Percentiles rank a stretch among this genome's conserved stretches.
phyloP scores from a whole-genome alignment of 352 stramenopile species.

The Phytophthora uliginosa region DNA sequence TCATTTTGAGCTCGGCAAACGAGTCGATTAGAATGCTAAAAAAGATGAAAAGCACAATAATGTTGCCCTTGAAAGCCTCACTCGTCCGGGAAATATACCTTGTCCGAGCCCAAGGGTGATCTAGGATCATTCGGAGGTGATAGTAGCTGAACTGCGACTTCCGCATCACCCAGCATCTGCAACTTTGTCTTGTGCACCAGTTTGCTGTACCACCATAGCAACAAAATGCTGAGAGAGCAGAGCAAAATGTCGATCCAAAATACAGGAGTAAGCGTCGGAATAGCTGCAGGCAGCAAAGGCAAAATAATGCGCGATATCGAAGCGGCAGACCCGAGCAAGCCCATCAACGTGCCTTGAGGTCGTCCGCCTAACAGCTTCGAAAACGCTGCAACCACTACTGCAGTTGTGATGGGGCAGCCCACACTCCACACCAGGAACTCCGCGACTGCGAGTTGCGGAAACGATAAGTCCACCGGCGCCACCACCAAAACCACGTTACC shows the following conservation, averaged over 20 bases:
- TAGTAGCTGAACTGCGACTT: slow-evolving; percentile 35
- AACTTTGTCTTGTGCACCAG: slow-evolving; percentile 58
- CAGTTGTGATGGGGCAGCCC: slow-evolving; percentile 75
- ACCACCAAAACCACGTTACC: slow-evolving; percentile 71
- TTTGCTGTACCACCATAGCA: slow-evolving; percentile 69
- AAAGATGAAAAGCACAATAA: not conserved
- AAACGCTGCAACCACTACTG: slow-evolving; percentile 73
- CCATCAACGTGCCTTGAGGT: slow-evolving; percentile 82
- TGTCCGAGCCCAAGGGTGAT: slow-evolving; percentile 51
- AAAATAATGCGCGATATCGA: slow-evolving; percentile 79
- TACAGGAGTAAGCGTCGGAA: slow-evolving; percentile 67
- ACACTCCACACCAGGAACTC: slow-evolving; percentile 84
- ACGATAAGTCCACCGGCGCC: slow-evolving; percentile 43
- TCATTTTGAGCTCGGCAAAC: not conserved
- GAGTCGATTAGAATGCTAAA: slow-evolving; percentile 13
- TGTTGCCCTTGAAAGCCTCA: slow-evolving; percentile 13
- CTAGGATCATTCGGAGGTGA: slow-evolving; percentile 34
- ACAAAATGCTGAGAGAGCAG: slow-evolving; percentile 58
- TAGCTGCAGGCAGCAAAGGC: slow-evolving; percentile 69
- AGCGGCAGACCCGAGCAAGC: slow-evolving; percentile 68
- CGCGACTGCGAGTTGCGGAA: slow-evolving; percentile 53
- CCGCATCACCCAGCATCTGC: slow-evolving; percentile 46
- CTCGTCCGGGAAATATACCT: slow-evolving; percentile 36
- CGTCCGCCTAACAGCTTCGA: slow-evolving; percentile 77
- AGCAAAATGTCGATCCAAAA: slow-evolving; percentile 78